phyloP scores from a whole-genome alignment of 129 eudicot genomes.

The Calendula officinalis region DNA sequence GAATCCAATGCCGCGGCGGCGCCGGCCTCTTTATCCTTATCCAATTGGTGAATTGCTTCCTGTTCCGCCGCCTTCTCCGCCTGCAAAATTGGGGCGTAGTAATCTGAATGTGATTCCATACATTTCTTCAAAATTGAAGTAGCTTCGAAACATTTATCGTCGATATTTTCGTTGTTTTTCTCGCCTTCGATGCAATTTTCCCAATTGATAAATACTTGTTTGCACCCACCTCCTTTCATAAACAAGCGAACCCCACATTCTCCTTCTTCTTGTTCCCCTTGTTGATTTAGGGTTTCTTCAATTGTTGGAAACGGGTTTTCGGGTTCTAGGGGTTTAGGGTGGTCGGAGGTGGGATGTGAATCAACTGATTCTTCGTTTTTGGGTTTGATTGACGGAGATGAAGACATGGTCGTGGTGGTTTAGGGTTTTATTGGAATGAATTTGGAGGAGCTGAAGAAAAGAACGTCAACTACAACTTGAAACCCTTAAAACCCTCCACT shows the following conservation, averaged over 20 bases:
- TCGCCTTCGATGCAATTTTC: constrained; percentile 70
- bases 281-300: constrained; percentile 1
- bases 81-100: constrained; percentile 26
- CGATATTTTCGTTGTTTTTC: constrained; percentile 56
- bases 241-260: constrained; percentile 63
- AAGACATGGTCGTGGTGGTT: constrained; percentile 9
- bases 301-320: constrained; percentile 9
- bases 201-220: constrained; percentile 44
- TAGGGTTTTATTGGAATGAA: constrained; percentile 7
- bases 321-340: constrained; percentile 14
- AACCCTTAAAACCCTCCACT: too few species aligned
- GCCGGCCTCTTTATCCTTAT: constrained; percentile 28
- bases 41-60: constrained; percentile 24
- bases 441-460: too few species aligned
- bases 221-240: constrained; percentile 73
- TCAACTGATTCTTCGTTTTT: not conserved
- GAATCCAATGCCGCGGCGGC: not conserved
- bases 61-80: constrained; percentile 33
- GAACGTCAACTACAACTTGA: too few species aligned
- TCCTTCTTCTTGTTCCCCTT: constrained; percentile 33
- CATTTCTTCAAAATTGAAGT: constrained; percentile 39
- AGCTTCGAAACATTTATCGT: constrained; percentile 40
- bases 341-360: constrained; percentile 3
- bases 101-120: constrained; percentile 34
- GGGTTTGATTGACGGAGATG: not conserved